phyloP scores from a whole-genome alignment of 2,329 filamentous ascomycete species.

The Purpureocillium takamizusanense region DNA sequence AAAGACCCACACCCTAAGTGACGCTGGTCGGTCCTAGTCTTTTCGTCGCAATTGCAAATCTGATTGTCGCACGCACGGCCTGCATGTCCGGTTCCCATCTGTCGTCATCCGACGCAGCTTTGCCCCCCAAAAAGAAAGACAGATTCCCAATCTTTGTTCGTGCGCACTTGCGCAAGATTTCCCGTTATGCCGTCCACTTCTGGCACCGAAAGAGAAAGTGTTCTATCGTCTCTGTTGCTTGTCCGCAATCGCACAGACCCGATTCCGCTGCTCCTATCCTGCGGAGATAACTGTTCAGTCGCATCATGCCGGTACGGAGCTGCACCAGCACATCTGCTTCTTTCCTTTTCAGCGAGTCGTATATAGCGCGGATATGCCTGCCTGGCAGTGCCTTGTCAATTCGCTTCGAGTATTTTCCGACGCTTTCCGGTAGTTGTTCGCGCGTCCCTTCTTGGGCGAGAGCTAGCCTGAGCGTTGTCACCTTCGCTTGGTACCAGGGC shows the following conservation, averaged over 20 bases:
- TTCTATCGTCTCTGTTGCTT: slow-evolving; percentile 4
- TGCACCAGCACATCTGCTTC: slow-evolving; percentile 3
- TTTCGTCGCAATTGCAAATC: slow-evolving; percentile 6
- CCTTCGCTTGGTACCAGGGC: slow-evolving; percentile 1
- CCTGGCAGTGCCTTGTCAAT: slow-evolving; percentile 5
- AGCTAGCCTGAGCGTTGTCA: not conserved
- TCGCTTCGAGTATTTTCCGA: slow-evolving; percentile 5
- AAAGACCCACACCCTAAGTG: not conserved
- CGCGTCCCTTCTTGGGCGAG: not conserved
- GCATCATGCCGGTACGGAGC: slow-evolving; percentile 4
- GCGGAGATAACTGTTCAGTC: slow-evolving; percentile 3
- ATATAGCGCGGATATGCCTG: slow-evolving; percentile 3
- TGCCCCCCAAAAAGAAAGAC: slow-evolving; percentile 6
- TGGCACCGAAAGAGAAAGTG: slow-evolving; percentile 5
- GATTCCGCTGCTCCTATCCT: slow-evolving; percentile 5
- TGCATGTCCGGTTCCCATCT: slow-evolving; percentile 4
- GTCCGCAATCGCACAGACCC: slow-evolving; percentile 1
- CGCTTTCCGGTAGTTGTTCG: slow-evolving; percentile 2
- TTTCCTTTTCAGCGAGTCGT: slow-evolving; percentile 2
- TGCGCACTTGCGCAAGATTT: slow-evolving; percentile 1
- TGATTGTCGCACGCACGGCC: slow-evolving; percentile 4
- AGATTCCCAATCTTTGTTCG: slow-evolving; percentile 3
- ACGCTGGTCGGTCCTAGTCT: slow-evolving; percentile 1
- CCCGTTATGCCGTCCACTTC: slow-evolving; percentile 1
- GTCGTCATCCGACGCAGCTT: slow-evolving; percentile 1